These are phyloP conservation scores for Salix purpurea DNA, from an alignment of 345 rosid genomes.

Conservation along the genomic window DNA sequence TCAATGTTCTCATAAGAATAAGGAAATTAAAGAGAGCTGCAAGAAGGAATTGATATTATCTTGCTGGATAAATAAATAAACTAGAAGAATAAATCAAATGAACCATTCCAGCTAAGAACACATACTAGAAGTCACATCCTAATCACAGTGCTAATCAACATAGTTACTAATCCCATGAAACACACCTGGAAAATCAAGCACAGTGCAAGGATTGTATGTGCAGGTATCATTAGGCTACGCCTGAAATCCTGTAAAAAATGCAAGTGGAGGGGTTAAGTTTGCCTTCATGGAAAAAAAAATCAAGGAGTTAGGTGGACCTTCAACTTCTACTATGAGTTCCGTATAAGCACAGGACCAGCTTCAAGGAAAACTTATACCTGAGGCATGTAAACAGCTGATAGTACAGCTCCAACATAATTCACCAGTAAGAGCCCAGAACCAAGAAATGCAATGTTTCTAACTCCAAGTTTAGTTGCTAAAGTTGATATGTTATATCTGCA, in stretches of 20 bases:
- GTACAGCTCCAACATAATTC: slow-evolving; percentile 68
- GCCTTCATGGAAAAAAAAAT: not conserved
- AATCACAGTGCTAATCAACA: not conserved
- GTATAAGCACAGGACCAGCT: not conserved
- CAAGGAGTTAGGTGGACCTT: not conserved
- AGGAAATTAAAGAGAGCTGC: not conserved
- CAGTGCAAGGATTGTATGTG: slow-evolving; percentile 60
- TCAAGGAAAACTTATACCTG: slow-evolving; percentile 46
- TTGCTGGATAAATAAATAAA: not conserved
- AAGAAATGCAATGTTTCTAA: slow-evolving; percentile 85
- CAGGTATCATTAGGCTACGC: slow-evolving; percentile 69
- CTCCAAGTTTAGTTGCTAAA: slow-evolving; percentile 87
- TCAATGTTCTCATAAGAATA: not conserved
- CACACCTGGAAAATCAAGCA: slow-evolving; percentile 80
- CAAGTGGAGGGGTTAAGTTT: slow-evolving; percentile 6
- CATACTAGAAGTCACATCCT: not conserved
- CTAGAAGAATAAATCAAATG: not conserved
- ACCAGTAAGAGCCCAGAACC: slow-evolving; percentile 81
- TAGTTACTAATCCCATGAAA: slow-evolving; percentile 7
- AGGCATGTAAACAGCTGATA: slow-evolving; percentile 81
- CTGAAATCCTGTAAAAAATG: slow-evolving; percentile 64
- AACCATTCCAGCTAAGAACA: not conserved
- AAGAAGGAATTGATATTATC: not conserved
- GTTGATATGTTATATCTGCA: slow-evolving; percentile 88
- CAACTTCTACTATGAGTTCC: not conserved